Percentiles rank a stretch among this genome's conserved stretches.
phyloP scores from a whole-genome alignment of 345 rosid genomes.

The Arabidopsis suecica region DNA sequence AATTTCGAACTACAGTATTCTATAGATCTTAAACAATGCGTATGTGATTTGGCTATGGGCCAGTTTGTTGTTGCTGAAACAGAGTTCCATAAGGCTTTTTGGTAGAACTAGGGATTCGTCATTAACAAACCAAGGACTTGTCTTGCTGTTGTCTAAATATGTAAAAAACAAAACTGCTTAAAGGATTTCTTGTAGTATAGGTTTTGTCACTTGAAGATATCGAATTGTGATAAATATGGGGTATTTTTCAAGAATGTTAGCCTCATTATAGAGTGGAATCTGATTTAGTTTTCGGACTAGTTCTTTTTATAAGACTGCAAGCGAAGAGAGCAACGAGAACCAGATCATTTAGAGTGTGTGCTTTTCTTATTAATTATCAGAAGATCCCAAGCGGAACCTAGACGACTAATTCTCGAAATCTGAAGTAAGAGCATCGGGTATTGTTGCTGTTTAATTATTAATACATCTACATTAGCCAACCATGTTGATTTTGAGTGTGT shows the following conservation, averaged over 20 bases:
- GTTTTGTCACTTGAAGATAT: neutral
- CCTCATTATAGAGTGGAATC: neutral
- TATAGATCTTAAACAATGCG: neutral
- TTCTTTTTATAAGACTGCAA: neutral
- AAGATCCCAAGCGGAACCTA: too few species aligned
- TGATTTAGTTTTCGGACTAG: neutral
- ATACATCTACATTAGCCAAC: too few species aligned
- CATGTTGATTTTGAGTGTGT: too few species aligned
- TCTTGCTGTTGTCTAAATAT: too few species aligned
- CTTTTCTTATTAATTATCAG: too few species aligned
- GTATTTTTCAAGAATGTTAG: too few species aligned
- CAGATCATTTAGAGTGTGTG: neutral
- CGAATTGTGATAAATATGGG: neutral
- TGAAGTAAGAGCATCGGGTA: neutral
- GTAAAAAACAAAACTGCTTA: neutral
- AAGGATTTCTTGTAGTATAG: neutral
- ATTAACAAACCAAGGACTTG: neutral
- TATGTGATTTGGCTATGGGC: neutral
- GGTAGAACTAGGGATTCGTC: too few species aligned
- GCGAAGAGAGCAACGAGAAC: neutral
- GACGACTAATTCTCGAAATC: too few species aligned
- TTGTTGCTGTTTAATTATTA: too few species aligned
- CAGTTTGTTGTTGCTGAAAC: too few species aligned
- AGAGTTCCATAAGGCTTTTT: too few species aligned
- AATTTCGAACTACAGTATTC: too few species aligned